These are phyloP conservation scores for Craterostigma plantagineum DNA, from an alignment of 257 asterid genomes.

Conservation along the genomic window DNA sequence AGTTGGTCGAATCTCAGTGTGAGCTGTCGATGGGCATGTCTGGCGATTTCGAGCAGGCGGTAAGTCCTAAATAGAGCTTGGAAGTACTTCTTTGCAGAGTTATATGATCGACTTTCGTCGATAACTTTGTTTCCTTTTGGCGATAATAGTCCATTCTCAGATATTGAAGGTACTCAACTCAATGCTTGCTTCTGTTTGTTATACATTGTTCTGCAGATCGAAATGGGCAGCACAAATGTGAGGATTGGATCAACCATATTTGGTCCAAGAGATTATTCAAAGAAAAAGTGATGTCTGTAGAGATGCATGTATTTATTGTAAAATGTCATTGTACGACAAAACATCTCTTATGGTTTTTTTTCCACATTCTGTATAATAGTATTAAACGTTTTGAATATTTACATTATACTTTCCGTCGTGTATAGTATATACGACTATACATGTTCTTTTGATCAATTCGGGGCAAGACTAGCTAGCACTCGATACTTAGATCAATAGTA, in stretches of 20 bases:
- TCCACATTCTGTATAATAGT: too few relatives aligned
- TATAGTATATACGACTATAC: too few relatives aligned
- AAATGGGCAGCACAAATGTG: constrained; percentile 79
- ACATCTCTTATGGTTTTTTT: too few relatives aligned
- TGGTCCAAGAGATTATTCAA: constrained; percentile 71
- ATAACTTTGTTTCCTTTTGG: not conserved
- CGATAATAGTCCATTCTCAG: not conserved
- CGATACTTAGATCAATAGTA: too few relatives aligned
- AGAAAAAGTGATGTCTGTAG: constrained; percentile 19
- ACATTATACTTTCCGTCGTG: too few relatives aligned
- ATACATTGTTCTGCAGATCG: constrained; percentile 35
- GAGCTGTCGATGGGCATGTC: constrained; percentile 97
- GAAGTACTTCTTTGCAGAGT: not conserved
- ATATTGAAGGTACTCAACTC: not conserved
- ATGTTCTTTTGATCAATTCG: too few relatives aligned
- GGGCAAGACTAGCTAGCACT: too few relatives aligned
- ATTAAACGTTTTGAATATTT: too few relatives aligned
- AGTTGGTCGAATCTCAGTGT: constrained; percentile 36
- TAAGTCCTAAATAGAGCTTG: constrained; percentile 10
- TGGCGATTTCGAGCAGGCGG: constrained; percentile 80
- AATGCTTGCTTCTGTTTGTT: not conserved
- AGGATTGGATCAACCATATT: constrained; percentile 84
- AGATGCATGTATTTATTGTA: not conserved
- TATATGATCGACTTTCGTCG: not conserved
- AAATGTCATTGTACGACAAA: too few relatives aligned